Percentiles rank a stretch among this genome's conserved stretches.
These are phyloP conservation scores for Viridothelium virens DNA, from an alignment of 495 filamentous ascomycete genomes.

Conservation along the genomic window DNA sequence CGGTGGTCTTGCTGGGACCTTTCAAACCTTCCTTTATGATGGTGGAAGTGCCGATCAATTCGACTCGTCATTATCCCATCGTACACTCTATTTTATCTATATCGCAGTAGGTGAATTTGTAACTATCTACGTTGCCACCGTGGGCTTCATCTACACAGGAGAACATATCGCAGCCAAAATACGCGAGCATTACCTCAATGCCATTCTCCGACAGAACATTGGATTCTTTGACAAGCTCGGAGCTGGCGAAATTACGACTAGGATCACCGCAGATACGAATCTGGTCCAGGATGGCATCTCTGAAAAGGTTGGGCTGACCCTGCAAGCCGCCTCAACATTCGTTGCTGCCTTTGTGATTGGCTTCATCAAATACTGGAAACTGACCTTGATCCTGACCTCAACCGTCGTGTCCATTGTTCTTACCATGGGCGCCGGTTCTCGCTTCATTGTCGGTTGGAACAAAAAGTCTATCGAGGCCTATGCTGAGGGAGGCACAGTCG, in stretches of 20 bases:
- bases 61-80: conserved; percentile 48
- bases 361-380: conserved; percentile 76
- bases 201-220: conserved; percentile 84
- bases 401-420: conserved; percentile 66
- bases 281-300: conserved; percentile 82
- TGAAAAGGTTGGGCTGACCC: conserved; percentile 71
- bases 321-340: conserved; percentile 70
- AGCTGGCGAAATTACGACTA: conserved; percentile 85
- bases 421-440: conserved; percentile 63
- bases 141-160: conserved; percentile 89
- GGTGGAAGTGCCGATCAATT: conserved; percentile 47
- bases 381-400: conserved; percentile 74
- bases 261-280: conserved; percentile 87
- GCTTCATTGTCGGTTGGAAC: conserved; percentile 70
- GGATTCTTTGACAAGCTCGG: conserved; percentile 88
- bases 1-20: conserved; percentile 64
- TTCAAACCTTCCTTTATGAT: conserved; percentile 54
- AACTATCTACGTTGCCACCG: conserved; percentile 70
- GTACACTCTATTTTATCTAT: conserved; percentile 85
- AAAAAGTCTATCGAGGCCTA: conserved; percentile 69
- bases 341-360: conserved; percentile 82
- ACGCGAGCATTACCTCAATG: conserved; percentile 71
- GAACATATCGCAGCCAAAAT: conserved; percentile 83
- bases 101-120: conserved; percentile 80
- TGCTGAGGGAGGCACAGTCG: conserved; percentile 76